phyloP scores from a whole-genome alignment of 257 asterid genomes.

The Nemophila menziesii region DNA sequence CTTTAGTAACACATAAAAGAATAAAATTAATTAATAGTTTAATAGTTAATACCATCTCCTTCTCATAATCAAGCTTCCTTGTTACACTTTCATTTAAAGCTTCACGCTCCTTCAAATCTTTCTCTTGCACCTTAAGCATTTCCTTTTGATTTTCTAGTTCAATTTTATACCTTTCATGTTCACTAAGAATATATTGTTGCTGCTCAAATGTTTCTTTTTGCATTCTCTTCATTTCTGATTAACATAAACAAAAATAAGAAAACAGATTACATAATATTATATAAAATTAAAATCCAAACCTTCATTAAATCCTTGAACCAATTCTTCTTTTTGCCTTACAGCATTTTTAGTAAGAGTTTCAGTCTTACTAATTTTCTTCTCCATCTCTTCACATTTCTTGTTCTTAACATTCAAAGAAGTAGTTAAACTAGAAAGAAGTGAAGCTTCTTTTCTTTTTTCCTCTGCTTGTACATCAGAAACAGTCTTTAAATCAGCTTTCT shows the following conservation, averaged over 20 bases:
- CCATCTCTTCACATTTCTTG: constrained; percentile 45
- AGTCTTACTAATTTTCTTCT: constrained; percentile 47
- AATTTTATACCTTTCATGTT: constrained; percentile 37
- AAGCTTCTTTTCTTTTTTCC: constrained; percentile 33
- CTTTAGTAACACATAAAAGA: neutral
- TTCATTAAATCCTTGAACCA: constrained; percentile 43
- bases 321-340: constrained; percentile 47
- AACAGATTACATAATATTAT: neutral
- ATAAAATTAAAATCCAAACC: constrained; percentile 21
- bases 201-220: constrained; percentile 35
- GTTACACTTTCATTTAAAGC: constrained; percentile 53
- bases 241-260: constrained; percentile 8
- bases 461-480: constrained; percentile 47
- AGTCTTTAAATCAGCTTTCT: constrained; percentile 69
- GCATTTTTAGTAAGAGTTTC: constrained; percentile 32
- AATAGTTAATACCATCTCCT: constrained; percentile 61
- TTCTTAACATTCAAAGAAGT: constrained; percentile 34
- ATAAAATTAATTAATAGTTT: constrained; percentile 6
- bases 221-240: constrained; percentile 57
- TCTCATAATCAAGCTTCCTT: constrained; percentile 39
- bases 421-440: constrained; percentile 38
- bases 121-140: constrained; percentile 41
- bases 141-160: constrained; percentile 43
- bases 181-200: constrained; percentile 36
- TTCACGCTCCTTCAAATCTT: constrained; percentile 36